These are phyloP conservation scores for Colletotrichum sp. DNA, from an alignment of 2,329 filamentous ascomycete species.

Conservation along the genomic window DNA sequence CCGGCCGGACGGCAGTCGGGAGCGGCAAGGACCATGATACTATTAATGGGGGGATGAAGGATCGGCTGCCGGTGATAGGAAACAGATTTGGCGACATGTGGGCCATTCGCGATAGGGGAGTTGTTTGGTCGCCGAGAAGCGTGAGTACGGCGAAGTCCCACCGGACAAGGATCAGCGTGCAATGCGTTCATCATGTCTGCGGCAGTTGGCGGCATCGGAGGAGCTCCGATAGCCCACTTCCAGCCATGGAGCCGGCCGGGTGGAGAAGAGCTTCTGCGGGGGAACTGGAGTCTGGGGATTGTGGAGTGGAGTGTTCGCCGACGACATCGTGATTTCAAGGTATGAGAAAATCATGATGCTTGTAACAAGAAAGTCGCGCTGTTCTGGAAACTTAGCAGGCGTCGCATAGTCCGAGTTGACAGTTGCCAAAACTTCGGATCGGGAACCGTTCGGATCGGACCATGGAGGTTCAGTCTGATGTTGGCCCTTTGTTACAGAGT, in stretches of 20 bases:
- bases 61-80: constrained; percentile 8
- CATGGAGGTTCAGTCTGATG: neutral
- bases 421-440: neutral
- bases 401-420: neutral
- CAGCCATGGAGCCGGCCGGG: neutral
- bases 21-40: neutral
- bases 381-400: neutral
- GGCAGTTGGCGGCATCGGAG: neutral
- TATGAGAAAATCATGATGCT: accelerated
- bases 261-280: neutral
- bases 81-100: neutral
- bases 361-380: neutral
- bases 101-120: neutral
- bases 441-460: neutral
- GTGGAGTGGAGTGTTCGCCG: neutral
- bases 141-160: neutral
- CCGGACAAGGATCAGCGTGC: neutral
- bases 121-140: neutral
- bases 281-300: neutral
- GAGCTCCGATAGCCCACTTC: neutral
- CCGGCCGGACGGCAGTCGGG: constrained; percentile 9
- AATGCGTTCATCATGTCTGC: neutral
- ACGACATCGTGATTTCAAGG: neutral
- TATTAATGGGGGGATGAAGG: neutral
- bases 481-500: neutral